Conservation (phyloP, 352 stramenopile species). For the Phytophthora capsici region DNA sequence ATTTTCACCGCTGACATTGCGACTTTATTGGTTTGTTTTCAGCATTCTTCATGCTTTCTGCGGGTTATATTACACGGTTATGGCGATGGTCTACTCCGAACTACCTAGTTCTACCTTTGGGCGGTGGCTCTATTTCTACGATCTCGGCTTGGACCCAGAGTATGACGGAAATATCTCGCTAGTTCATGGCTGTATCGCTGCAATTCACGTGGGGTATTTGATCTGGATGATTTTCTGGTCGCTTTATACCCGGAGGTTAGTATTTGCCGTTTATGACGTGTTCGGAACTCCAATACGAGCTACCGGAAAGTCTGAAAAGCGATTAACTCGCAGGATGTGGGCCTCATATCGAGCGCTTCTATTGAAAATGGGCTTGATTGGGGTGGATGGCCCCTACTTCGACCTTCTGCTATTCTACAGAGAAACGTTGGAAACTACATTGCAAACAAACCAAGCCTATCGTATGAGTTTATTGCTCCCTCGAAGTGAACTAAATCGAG, state of each 20-base stretch:
- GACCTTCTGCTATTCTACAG: slow-evolving; percentile 26
- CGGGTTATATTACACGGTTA: slow-evolving; percentile 1
- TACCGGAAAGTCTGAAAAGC: neutral
- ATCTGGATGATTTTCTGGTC: slow-evolving; percentile 22
- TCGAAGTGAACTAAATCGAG: slow-evolving; percentile 19
- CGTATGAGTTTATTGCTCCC: slow-evolving; percentile 38
- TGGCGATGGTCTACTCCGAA: neutral
- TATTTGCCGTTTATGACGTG: slow-evolving; percentile 15
- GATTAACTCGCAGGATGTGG: neutral
- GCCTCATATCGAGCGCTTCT: neutral
- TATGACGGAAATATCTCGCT: slow-evolving; percentile 8
- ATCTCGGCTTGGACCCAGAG: slow-evolving; percentile 5
- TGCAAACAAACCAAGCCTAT: slow-evolving; percentile 35
- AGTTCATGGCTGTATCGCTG: neutral
- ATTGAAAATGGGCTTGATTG: neutral
- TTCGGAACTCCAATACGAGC: neutral
- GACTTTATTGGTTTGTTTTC: slow-evolving; percentile 9
- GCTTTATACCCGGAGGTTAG: slow-evolving; percentile 1
- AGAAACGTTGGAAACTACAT: slow-evolving; percentile 29
- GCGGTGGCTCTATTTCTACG: slow-evolving; percentile 9
- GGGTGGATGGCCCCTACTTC: slow-evolving; percentile 23
- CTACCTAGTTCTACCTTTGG: slow-evolving; percentile 6
- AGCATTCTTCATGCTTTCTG: slow-evolving; percentile 2
- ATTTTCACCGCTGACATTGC: no score
- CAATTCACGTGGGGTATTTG: slow-evolving; percentile 14